phyloP scores from a whole-genome alignment of 805 yeast species.

The Yamadazyma phyllophila region DNA sequence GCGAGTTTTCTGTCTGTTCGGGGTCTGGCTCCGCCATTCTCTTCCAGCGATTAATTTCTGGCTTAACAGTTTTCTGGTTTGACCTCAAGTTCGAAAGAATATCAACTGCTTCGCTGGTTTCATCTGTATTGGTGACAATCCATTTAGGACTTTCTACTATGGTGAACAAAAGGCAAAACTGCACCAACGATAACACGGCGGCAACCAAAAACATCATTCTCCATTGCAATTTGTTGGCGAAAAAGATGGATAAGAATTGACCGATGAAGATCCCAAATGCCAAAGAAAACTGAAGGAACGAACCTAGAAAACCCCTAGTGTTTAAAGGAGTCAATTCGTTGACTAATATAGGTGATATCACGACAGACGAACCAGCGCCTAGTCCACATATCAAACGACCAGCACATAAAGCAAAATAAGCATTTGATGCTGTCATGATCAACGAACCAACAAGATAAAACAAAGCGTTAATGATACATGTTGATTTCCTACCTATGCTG shows the following conservation, averaged over 20 bases:
- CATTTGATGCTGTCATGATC: slow-evolving; percentile 24
- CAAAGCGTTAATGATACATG: slow-evolving; percentile 21
- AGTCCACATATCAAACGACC: slow-evolving; percentile 38
- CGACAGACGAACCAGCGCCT: slow-evolving; percentile 39
- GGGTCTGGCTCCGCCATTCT: slow-evolving; percentile 16
- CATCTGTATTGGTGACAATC: slow-evolving; percentile 32
- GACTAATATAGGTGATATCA: slow-evolving; percentile 40
- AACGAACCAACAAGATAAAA: slow-evolving; percentile 28
- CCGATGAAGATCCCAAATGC: slow-evolving; percentile 37
- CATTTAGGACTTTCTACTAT: slow-evolving; percentile 43
- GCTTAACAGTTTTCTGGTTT: slow-evolving; percentile 26
- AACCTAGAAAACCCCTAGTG: slow-evolving; percentile 42
- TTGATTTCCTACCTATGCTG: slow-evolving; percentile 23
- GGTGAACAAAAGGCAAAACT: slow-evolving; percentile 31
- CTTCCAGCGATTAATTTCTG: slow-evolving; percentile 39
- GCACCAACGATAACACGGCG: slow-evolving; percentile 22
- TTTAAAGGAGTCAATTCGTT: slow-evolving; percentile 40
- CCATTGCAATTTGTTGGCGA: slow-evolving; percentile 40
- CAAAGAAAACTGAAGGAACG: slow-evolving; percentile 37
- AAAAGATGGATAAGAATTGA: slow-evolving; percentile 30
- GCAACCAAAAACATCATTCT: slow-evolving; percentile 30
- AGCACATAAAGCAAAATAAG: slow-evolving; percentile 17
- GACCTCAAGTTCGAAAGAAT: slow-evolving; percentile 30
- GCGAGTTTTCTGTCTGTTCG: slow-evolving; percentile 1
- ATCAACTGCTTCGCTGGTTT: slow-evolving; percentile 25